Conservation (phyloP, 140 eudicot genomes). For the Ambrosia hybrid region DNA sequence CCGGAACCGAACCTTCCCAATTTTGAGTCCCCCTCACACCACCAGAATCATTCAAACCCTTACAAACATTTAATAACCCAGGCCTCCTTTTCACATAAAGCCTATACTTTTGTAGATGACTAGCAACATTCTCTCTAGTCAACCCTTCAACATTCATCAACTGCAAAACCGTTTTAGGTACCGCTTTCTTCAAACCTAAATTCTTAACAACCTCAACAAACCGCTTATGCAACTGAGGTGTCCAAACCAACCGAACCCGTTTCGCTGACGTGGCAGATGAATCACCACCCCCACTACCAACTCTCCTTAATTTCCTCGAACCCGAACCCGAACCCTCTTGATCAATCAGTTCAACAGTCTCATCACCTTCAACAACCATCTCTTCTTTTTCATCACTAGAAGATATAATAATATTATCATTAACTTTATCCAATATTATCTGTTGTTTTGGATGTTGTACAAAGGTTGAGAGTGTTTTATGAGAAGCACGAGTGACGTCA, state of each 20-base stretch:
- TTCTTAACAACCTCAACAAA: slow-evolving; percentile 60
- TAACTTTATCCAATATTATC: not conserved
- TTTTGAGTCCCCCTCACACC: no score
- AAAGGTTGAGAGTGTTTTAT: slow-evolving; percentile 46
- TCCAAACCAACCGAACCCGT: slow-evolving; percentile 59
- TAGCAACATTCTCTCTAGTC: slow-evolving; percentile 70
- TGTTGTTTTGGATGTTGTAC: slow-evolving; percentile 27
- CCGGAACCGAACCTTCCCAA: slow-evolving; percentile 19
- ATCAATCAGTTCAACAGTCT: slow-evolving; percentile 29
- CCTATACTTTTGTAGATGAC: slow-evolving; percentile 83
- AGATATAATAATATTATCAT: slow-evolving; percentile 27
- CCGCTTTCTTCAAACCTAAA: slow-evolving; percentile 58
- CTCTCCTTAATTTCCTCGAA: slow-evolving; percentile 30
- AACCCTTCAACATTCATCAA: slow-evolving; percentile 71
- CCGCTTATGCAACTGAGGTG: slow-evolving; percentile 60
- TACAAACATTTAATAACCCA: slow-evolving; percentile 19
- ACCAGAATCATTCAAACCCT: no score
- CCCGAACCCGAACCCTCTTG: slow-evolving; percentile 31
- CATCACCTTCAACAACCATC: slow-evolving; percentile 37
- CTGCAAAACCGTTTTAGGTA: slow-evolving; percentile 68
- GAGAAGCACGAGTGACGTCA: slow-evolving; percentile 67
- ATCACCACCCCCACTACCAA: slow-evolving; percentile 23
- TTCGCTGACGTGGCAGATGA: slow-evolving; percentile 29
- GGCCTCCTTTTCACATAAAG: slow-evolving; percentile 72
- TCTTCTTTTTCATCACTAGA: slow-evolving; percentile 34